These are phyloP conservation scores for Torrubiella hemipterigena DNA, from an alignment of 2,329 filamentous ascomycete species.

Conservation along the genomic window DNA sequence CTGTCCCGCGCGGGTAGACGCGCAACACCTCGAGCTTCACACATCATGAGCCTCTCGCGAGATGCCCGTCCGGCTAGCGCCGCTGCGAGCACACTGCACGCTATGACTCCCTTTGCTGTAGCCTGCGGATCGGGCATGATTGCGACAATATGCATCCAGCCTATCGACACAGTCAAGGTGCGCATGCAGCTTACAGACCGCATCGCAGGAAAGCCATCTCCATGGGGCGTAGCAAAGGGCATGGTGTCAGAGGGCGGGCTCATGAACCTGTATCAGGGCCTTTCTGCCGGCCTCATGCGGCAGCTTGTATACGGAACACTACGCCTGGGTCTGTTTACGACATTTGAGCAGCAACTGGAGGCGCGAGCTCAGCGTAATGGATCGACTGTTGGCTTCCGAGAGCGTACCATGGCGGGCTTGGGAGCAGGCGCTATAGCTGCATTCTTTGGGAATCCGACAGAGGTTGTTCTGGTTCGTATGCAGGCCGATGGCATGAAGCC, in stretches of 20 bases:
- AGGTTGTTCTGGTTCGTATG: slow-evolving; percentile 14
- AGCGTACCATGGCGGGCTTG: slow-evolving; percentile 53
- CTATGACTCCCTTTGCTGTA: slow-evolving; percentile 48
- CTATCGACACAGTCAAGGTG: slow-evolving; percentile 65
- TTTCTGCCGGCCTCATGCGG: slow-evolving; percentile 54
- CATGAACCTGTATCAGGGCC: slow-evolving; percentile 56
- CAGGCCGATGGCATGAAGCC: slow-evolving; percentile 16
- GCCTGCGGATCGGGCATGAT: slow-evolving; percentile 57
- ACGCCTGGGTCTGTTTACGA: slow-evolving; percentile 59
- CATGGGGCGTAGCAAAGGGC: slow-evolving; percentile 46
- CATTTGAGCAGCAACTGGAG: slow-evolving; percentile 48
- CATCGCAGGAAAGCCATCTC: slow-evolving; percentile 44
- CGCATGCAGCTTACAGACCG: slow-evolving; percentile 58
- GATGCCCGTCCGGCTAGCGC: no score
- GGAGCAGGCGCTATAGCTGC: slow-evolving; percentile 55
- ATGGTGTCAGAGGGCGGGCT: slow-evolving; percentile 50
- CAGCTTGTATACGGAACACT: slow-evolving; percentile 64
- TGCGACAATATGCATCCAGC: slow-evolving; percentile 53
- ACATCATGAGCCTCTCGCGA: no score
- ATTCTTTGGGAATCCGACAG: slow-evolving; percentile 38
- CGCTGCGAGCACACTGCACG: no score
- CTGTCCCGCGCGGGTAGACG: no score
- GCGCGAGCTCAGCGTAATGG: slow-evolving; percentile 39
- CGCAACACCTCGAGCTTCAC: no score
- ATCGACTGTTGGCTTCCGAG: slow-evolving; percentile 47